Base-by-base conservation (phyloP, 2,329 filamentous ascomycete species). In the Ceratocystis smalleyi region DNA sequence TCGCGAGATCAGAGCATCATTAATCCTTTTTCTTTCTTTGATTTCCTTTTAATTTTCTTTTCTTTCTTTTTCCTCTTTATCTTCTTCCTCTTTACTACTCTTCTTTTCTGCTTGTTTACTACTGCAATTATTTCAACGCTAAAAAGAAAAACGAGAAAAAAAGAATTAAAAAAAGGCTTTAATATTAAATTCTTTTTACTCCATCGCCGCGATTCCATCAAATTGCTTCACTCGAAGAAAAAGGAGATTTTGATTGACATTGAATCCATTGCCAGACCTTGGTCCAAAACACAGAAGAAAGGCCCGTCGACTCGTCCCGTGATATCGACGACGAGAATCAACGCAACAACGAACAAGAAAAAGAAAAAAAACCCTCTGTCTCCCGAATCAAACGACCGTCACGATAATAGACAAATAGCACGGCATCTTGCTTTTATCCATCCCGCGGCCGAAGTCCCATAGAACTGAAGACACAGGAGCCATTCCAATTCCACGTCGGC, bases 121-220 rank as follows among this genome's bases (percentile, higher is more conserved):
- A 35, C 27, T 62, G 32, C 24, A 55, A 35, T 60, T 43, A 43
- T 60, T 43, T 43, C 57, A 43, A 40, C 57, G 32, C 35, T 43
- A 60, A 60, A 57, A 60, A 32, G 22, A 51, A 22, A 10, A 24
- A 15, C n/a, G 22, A 51, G 19, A 24, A 19, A 32, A 22, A 60
- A 60, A 43, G 24, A 43, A 24, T 51, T 10, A 24, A 51, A 24
- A 51, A 49, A 24, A 19, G n/a, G 8, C 12, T 43, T 19, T 19
- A 60, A n/a, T 22, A 60, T 60, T 43, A 40, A 60, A 40, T 51
- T 12, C 47, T 60, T 35, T 60, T 60, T 60, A 43, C n/a, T 60
- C 17, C n/a, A 27, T 60, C 27, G 17, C 35, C 10, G 35, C 35
- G 35, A 40, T 40, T 40, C 10, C 10, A 5, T 40, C 35, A 40